Evolutionary conservation across 129 eudicot genomes (phyloP), one percentile per base, ranked within the genome.

Genomic region (Artemisia tridentata): DNA sequence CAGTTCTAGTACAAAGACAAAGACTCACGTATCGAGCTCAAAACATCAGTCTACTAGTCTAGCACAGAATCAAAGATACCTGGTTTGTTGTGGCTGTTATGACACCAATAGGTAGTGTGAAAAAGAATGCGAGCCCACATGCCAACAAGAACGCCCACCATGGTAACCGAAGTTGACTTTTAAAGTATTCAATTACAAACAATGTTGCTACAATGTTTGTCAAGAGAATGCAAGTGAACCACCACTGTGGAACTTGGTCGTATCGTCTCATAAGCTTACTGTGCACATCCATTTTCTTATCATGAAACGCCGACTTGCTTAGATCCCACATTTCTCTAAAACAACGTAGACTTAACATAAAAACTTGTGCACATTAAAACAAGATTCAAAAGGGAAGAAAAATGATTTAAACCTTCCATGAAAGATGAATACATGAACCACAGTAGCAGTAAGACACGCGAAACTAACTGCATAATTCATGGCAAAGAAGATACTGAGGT

Each of bases 101-200:
- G 78, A 85, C 65, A 16, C 90, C 84, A 14, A 85, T 76, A 0
- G 90, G 90, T 18, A 85, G 78, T 34, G 86, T 85, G 77, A 79
- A 79, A 10, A 69, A 2, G 13, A 62, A 48, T 16, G 90, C 79
- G 11, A 85, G 16, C 15, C 34, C 72, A 65, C 80, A 82, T 21
- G 90, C 86, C 7, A 82, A 53, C 29, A 82, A 55, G 11, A 85
- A 74, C 2, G 82, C 86, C 86, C 86, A 85, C 86, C 86, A 85
- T 1, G 82, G 90, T 11, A 85, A 38, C 23, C 82, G 90, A 43
- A 85, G 80, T 17, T 58, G 62, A 9, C 46, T 34, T 2, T 65
- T 65, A 11, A 71, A 81, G 18, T 55, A 56, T 47, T 52, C 73
- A 17, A 76, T 72, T 19, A 70, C 65, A 6, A 72, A 38, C 3